A percentile compares a stretch with the other conserved stretches of the same genome.
Evolutionary conservation across 805 yeast genomes (phyloP).

Genomic region (Ogataea chonburiensis): DNA sequence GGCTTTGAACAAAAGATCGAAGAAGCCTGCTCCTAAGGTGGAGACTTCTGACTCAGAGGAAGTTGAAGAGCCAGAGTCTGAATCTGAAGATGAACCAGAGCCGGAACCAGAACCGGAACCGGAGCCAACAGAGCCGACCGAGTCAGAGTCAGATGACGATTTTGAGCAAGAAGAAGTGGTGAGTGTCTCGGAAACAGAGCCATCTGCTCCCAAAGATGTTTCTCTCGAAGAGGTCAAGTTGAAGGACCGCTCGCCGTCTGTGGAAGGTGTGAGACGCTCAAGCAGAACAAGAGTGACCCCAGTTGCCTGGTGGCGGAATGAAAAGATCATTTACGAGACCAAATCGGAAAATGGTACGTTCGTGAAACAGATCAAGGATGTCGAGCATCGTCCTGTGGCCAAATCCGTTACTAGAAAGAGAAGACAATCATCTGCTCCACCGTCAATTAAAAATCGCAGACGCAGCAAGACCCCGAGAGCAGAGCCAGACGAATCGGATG

Average conservation of each 20-base stretch:
- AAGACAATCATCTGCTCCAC: conserved; percentile 17
- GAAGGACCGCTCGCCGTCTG: conserved; percentile 2
- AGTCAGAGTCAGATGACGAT: conserved; percentile 4
- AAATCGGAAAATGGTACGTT: conserved; percentile 45
- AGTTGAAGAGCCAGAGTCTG: conserved; percentile 9
- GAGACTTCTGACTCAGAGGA: conserved; percentile 10
- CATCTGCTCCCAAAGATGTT: conserved; percentile 4
- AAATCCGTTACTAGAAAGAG: conserved; percentile 14
- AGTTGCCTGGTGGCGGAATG: conserved; percentile 83
- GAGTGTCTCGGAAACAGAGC: conserved; percentile 12
- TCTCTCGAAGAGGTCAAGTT: conserved; percentile 4
- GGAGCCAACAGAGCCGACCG: too few species aligned
- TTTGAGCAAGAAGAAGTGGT: conserved; percentile 11
- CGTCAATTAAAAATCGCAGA: conserved; percentile 12
- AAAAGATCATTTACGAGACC: conserved; percentile 59
- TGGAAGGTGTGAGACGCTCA: conserved; percentile 48
- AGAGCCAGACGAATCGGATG: conserved; percentile 3
- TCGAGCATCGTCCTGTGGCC: conserved; percentile 50
- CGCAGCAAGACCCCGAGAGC: conserved; percentile 23
- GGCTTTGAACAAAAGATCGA: conserved; percentile 25
- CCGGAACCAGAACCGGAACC: conserved; percentile 7
- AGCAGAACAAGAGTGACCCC: conserved; percentile 66
- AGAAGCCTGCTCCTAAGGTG: conserved; percentile 9
- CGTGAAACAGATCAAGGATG: conserved; percentile 57
- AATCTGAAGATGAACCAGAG: conserved; percentile 14